Percentiles rank a stretch among this genome's conserved stretches.
These are phyloP conservation scores for Diphasiastrum complanatum DNA, from an alignment of 83 land plant genomes.

Conservation along the genomic window DNA sequence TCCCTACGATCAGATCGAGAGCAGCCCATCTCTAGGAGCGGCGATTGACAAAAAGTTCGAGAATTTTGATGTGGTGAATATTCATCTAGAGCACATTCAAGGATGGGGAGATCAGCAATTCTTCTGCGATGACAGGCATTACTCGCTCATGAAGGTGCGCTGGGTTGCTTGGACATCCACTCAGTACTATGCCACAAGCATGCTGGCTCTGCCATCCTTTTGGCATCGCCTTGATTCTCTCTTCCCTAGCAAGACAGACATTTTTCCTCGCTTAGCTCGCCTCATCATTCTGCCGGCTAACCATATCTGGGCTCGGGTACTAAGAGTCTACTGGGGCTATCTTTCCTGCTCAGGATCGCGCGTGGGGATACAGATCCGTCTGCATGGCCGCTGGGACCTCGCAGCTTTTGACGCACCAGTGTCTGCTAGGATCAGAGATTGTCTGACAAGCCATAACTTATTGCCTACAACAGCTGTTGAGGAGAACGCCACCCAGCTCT, in stretches of 20 bases:
- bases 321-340: constrained; percentile 4
- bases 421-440: constrained; percentile 14
- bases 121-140: constrained; percentile 20
- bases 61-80: constrained; percentile 5
- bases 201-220: constrained; percentile 23
- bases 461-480: background rate
- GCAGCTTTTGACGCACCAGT: constrained; percentile 17
- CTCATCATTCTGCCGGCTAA: constrained; percentile 24
- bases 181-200: constrained; percentile 22
- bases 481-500: constrained; percentile 12
- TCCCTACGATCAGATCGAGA: constrained; percentile 5
- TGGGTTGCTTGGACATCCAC: constrained; percentile 31
- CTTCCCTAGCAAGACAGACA: constrained; percentile 2
- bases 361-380: constrained; percentile 30
- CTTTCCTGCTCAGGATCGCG: constrained; percentile 2
- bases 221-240: constrained; percentile 18
- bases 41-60: background rate
- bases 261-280: constrained; percentile 11
- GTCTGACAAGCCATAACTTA: constrained; percentile 16
- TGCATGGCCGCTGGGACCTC: constrained; percentile 11
- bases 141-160: constrained; percentile 3
- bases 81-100: constrained; percentile 16
- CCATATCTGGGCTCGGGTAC: constrained; percentile 23
- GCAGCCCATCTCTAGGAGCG: background rate
- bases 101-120: constrained; percentile 11